Evolutionary conservation across 441 rosid species (phyloP).

Genomic region (Pelargonium myrrhifolium): DNA sequence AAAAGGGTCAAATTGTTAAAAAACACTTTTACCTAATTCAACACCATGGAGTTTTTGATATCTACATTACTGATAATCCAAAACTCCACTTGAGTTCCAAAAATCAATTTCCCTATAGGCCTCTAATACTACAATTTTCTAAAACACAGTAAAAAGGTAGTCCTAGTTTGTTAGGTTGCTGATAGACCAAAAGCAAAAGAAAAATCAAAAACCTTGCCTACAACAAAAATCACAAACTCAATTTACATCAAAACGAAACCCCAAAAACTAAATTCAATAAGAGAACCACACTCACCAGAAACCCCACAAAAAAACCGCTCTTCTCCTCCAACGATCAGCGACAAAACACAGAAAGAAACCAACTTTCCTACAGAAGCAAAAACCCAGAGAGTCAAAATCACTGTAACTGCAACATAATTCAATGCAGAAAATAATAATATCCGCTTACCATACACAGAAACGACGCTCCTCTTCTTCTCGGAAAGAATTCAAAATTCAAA

Average conservation of each 20-base stretch:
- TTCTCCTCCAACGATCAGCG: conserved; percentile 20
- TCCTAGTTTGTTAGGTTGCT: not conserved
- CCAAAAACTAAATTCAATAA: not conserved
- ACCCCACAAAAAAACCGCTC: conserved; percentile 24
- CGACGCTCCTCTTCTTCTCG: conserved; percentile 17
- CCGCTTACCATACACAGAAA: conserved; percentile 25
- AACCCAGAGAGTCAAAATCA: not conserved
- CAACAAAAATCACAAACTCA: not conserved
- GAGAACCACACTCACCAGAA: conserved; percentile 6
- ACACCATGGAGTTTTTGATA: not conserved
- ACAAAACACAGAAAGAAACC: not conserved
- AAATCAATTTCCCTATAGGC: not conserved
- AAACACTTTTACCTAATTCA: not conserved
- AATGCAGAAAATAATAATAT: conserved; percentile 1
- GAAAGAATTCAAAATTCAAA: conserved; percentile 22
- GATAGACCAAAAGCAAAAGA: not conserved
- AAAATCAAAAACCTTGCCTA: not conserved
- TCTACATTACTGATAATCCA: not conserved
- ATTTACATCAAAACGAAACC: not conserved
- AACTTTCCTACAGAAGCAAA: not conserved
- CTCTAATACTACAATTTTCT: not conserved
- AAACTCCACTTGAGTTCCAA: not conserved
- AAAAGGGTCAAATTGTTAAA: not conserved
- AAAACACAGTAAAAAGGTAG: not conserved
- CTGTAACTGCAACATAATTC: not conserved